A percentile compares a stretch with the other conserved stretches of the same genome.
These are phyloP conservation scores for Wickerhamomyces rabaulensis DNA, from an alignment of 805 yeast species.

Conservation along the genomic window DNA sequence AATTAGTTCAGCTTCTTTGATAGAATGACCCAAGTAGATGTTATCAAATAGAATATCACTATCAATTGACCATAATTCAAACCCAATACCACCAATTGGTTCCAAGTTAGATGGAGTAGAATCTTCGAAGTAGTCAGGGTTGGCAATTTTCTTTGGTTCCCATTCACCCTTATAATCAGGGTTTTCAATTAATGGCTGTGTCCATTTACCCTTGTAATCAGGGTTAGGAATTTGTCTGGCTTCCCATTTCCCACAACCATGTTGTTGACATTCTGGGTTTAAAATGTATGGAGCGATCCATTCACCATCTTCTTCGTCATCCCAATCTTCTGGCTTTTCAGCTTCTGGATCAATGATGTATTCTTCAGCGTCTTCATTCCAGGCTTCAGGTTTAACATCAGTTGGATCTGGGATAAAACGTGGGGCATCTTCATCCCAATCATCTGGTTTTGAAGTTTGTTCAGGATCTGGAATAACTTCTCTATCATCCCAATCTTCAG, in stretches of 20 bases:
- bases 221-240: slow-evolving; percentile 67
- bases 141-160: slow-evolving; percentile 59
- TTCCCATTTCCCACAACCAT: slow-evolving; percentile 82
- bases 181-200: slow-evolving; percentile 58
- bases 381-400: slow-evolving; percentile 65
- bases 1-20: slow-evolving; percentile 76
- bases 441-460: slow-evolving; percentile 63
- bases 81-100: slow-evolving; percentile 75
- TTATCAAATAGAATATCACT: slow-evolving; percentile 72
- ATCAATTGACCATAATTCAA: slow-evolving; percentile 88
- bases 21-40: slow-evolving; percentile 77
- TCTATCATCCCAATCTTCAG: slow-evolving; percentile 79
- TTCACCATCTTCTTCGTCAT: slow-evolving; percentile 84
- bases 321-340: slow-evolving; percentile 72
- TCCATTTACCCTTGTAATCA: slow-evolving; percentile 74
- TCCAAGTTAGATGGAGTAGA: slow-evolving; percentile 52
- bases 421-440: slow-evolving; percentile 78
- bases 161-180: slow-evolving; percentile 80
- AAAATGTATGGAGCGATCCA: slow-evolving; percentile 69
- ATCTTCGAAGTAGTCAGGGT: slow-evolving; percentile 67
- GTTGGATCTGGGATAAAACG: slow-evolving; percentile 59
- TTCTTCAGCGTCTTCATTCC: slow-evolving; percentile 64
- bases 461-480: slow-evolving; percentile 63
- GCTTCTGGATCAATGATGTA: slow-evolving; percentile 67
- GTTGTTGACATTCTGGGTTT: slow-evolving; percentile 67